Percentiles rank a stretch among this genome's conserved stretches.
These are phyloP conservation scores for Eucalyptus shirleyi DNA, from an alignment of 345 rosid species.

Conservation along the genomic window DNA sequence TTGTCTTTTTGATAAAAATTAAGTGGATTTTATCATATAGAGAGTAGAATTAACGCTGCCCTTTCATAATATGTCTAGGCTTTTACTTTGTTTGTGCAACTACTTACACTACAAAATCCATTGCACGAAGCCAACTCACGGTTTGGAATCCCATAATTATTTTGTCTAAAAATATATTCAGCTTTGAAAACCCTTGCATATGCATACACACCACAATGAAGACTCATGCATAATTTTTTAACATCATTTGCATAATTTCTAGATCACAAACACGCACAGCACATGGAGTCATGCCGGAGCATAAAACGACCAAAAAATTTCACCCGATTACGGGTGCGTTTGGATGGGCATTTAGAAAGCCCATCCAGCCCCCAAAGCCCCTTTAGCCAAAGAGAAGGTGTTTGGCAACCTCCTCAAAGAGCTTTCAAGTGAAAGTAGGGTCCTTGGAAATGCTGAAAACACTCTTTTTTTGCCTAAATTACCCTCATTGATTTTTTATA, in stretches of 20 bases:
- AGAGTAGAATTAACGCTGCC: accelerated
- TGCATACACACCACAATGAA: background rate
- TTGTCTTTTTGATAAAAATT: no score
- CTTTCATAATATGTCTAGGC: background rate
- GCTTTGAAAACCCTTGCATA: background rate
- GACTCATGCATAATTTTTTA: background rate
- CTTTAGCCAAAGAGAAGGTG: no score
- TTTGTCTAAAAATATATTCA: background rate
- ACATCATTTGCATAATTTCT: background rate
- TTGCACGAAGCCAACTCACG: background rate
- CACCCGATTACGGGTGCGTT: no score
- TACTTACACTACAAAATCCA: background rate
- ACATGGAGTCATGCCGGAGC: background rate
- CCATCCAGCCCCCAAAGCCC: no score
- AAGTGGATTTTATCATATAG: no score
- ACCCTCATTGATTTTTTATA: no score
- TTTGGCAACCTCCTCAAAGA: no score
- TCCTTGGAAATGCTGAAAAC: no score
- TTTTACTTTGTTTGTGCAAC: background rate
- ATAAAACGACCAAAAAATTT: no score
- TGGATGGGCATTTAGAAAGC: no score
- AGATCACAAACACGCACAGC: background rate
- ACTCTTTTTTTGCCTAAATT: no score
- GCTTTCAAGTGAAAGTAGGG: no score
- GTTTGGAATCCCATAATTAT: background rate